phyloP scores from a whole-genome alignment of 805 yeast species.

The Ogataea angusta region DNA sequence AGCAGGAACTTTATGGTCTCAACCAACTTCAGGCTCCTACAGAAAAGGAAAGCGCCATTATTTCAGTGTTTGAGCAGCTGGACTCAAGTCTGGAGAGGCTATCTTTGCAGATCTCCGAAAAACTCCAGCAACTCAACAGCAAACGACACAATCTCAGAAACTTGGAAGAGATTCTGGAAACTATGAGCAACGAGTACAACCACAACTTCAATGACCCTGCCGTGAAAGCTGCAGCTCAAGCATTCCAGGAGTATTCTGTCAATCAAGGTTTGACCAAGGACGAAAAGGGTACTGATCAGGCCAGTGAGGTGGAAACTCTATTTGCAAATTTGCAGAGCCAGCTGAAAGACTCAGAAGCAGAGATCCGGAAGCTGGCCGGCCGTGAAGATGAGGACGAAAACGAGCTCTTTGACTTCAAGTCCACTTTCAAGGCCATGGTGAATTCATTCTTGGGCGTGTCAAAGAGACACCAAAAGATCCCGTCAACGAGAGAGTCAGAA shows the following conservation, averaged over 20 bases:
- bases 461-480: slow-evolving; percentile 1
- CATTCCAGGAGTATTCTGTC: slow-evolving; percentile 47
- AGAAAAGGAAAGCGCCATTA: slow-evolving; percentile 6
- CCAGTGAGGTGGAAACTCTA: slow-evolving; percentile 1
- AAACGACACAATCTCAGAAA: slow-evolving; percentile 19
- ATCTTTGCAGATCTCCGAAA: slow-evolving; percentile 1
- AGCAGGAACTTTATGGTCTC: slow-evolving; percentile 24
- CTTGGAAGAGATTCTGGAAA: slow-evolving; percentile 47
- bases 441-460: slow-evolving; percentile 24
- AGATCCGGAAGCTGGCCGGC: slow-evolving; percentile 1
- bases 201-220: slow-evolving; percentile 85
- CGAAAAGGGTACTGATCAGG: not conserved
- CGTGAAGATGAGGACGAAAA: not conserved
- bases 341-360: slow-evolving; percentile 4
- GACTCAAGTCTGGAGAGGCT: slow-evolving; percentile 11
- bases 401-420: not conserved
- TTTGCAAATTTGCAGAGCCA: slow-evolving; percentile 9
- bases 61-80: slow-evolving; percentile 8
- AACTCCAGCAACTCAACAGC: slow-evolving; percentile 14
- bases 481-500: slow-evolving; percentile 8
- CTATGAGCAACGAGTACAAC: slow-evolving; percentile 60
- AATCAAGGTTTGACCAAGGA: slow-evolving; percentile 30
- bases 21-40: not conserved
- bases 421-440: slow-evolving; percentile 11
- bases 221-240: slow-evolving; percentile 67